These are phyloP conservation scores for Fraxinus cuspidata DNA, from an alignment of 257 asterid genomes.

Conservation along the genomic window DNA sequence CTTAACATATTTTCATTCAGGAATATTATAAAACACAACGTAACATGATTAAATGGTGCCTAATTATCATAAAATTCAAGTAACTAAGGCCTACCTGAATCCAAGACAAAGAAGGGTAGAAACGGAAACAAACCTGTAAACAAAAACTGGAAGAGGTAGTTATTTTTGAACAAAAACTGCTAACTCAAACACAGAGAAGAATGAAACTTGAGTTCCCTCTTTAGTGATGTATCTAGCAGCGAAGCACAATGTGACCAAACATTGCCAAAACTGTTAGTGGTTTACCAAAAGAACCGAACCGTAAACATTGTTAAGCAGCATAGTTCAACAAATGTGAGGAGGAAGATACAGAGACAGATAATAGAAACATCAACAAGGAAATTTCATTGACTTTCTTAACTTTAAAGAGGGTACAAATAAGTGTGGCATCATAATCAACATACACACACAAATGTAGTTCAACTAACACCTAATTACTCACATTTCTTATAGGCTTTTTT, in stretches of 20 bases:
- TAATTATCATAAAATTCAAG: no score
- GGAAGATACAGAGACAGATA: background rate
- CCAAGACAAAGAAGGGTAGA: background rate
- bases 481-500: background rate
- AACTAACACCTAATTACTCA: conserved; percentile 12
- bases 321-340: background rate
- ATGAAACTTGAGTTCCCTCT: background rate
- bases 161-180: background rate
- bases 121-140: background rate
- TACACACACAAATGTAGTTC: conserved; percentile 23
- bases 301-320: background rate
- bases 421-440: conserved; percentile 19
- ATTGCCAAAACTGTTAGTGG: background rate
- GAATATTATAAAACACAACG: no score
- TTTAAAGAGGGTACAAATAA: conserved; percentile 23
- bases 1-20: no score
- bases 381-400: conserved; percentile 16
- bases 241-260: background rate
- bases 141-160: background rate
- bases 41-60: no score
- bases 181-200: background rate
- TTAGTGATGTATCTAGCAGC: background rate
- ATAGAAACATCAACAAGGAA: conserved; percentile 8
- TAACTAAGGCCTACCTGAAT: background rate
- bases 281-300: background rate